Percentiles rank a stretch among this genome's conserved stretches.
Conservation (phyloP, 495 filamentous ascomycete genomes). For the Aspergillus carlsbadensis region DNA sequence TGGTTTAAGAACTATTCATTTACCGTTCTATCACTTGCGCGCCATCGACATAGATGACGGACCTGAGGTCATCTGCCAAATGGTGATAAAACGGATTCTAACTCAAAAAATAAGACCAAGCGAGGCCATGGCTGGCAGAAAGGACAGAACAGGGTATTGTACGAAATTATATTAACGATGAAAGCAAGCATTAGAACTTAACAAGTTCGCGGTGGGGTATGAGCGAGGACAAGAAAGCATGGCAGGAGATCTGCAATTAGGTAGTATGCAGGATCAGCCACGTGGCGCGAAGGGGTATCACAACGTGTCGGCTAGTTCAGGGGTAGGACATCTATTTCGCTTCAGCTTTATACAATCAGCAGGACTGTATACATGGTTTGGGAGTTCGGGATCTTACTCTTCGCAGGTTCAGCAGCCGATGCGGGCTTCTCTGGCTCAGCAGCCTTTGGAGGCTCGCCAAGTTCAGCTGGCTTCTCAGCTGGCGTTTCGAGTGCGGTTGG, state of each 20-base stretch:
- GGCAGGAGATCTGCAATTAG: slow-evolving; percentile 1
- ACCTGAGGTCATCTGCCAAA: neutral
- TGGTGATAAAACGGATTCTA: neutral
- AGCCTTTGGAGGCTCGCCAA: slow-evolving; percentile 4
- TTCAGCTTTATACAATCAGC: slow-evolving; percentile 6
- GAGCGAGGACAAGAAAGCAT: slow-evolving; percentile 6
- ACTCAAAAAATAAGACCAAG: neutral
- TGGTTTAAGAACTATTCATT: slow-evolving; percentile 2
- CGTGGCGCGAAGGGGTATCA: neutral
- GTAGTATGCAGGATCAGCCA: slow-evolving; percentile 4
- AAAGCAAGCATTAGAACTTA: slow-evolving; percentile 9
- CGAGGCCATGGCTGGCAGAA: slow-evolving; percentile 3
- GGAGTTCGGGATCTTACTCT: slow-evolving; percentile 17
- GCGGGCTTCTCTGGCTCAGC: slow-evolving; percentile 11
- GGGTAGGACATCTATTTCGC: slow-evolving; percentile 11
- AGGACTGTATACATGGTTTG: neutral
- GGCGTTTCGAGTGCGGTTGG: slow-evolving; percentile 5
- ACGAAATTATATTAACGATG: slow-evolving; percentile 8
- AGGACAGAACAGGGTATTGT: slow-evolving; percentile 14
- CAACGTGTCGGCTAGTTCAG: neutral
- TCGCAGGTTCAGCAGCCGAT: slow-evolving; percentile 14
- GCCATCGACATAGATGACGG: neutral
- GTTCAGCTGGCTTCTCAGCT: slow-evolving; percentile 12
- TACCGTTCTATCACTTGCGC: slow-evolving; percentile 7
- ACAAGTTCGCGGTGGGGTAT: slow-evolving; percentile 22